Percentiles rank a stretch among this genome's conserved stretches.
phyloP scores from a whole-genome alignment of 495 filamentous ascomycete species.

The Hypoxylon crocopeplum region DNA sequence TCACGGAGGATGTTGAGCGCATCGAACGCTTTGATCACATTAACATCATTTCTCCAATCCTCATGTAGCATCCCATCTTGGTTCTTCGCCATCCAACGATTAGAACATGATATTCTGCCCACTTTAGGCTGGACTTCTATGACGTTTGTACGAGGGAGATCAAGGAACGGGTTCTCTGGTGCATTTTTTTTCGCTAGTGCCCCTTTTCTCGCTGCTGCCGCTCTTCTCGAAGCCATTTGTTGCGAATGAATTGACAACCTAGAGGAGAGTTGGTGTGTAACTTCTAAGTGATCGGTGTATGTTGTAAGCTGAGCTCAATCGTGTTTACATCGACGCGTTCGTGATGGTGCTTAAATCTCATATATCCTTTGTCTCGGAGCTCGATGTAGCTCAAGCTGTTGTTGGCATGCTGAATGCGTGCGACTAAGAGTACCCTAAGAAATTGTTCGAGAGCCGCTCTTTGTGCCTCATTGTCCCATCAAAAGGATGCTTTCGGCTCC shows the following conservation, averaged over 20 bases:
- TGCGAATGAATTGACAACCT: no score
- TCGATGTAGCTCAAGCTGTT: no score
- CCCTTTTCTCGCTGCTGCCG: no score
- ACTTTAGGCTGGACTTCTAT: no score
- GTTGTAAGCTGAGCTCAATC: no score
- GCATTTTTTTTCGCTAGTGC: no score
- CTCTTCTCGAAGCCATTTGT: no score
- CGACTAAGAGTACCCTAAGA: not conserved
- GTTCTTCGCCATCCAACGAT: not conserved
- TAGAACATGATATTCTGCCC: not conserved
- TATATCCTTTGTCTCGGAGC: no score
- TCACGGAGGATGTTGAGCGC: constrained; percentile 15
- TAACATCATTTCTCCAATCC: not conserved
- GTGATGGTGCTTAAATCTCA: not conserved
- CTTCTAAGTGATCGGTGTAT: no score
- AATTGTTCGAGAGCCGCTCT: not conserved
- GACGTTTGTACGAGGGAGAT: constrained; percentile 5
- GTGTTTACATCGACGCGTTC: no score
- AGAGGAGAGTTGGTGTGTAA: no score
- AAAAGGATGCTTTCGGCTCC: not conserved
- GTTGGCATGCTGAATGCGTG: constrained; percentile 9
- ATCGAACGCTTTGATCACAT: not conserved
- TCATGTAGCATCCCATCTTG: not conserved
- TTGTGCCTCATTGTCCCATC: not conserved
- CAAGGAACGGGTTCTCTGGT: not conserved